Evolutionary conservation across 2,329 filamentous ascomycete species (phyloP), one percentile per base, ranked within the genome.

Genomic region (Cladobotryum mycophilum): DNA sequence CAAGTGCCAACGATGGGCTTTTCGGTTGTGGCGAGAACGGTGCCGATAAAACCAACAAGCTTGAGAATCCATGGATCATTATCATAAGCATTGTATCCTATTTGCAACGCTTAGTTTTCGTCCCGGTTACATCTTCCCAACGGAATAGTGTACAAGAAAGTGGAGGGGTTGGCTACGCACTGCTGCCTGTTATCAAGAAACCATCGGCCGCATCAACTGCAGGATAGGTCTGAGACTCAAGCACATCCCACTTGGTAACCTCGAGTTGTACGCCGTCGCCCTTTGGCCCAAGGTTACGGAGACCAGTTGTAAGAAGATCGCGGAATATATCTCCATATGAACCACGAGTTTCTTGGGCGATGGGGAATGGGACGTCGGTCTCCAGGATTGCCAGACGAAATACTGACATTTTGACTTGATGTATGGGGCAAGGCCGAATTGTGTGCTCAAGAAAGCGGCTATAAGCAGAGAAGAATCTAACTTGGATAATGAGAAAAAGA

Each of bases 1-100:
- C 72, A 75, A n/a, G 74, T 68, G 0, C 73, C 72, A 2, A 74
- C 60, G 1, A 74, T 60, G 0, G 65, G 69, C 22, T 63, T 58
- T 11, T 58, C 55, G 4, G 60, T 64, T 6, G 56, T 59, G 3
- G 52, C 54, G 37, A 62, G 58, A 5, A 63, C 56, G 6, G 56
- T 51, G 13, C 54, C 55, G 6, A 71, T 59, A 52, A 65, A 75
- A 13, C 65, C 60, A 4, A 66, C 65, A 4, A 75, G 60, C 3
- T 58, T 55, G 5, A 70, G 14, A n/a, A 74, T 73, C 72, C 71
- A 75, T 3, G 61, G 52, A 13, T 68, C 62, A 36, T 74, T 60
- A 8, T 61, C 59, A 47, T 71, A 74, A 1, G 69, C 64, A 17
- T 68, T 69, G 50, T 66, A 59, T 40, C 61, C 65, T 67, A 18